A percentile compares a stretch with the other conserved stretches of the same genome.
Evolutionary conservation across 2,329 filamentous ascomycete genomes (phyloP).

Genomic region (Colletotrichum coccodes): DNA sequence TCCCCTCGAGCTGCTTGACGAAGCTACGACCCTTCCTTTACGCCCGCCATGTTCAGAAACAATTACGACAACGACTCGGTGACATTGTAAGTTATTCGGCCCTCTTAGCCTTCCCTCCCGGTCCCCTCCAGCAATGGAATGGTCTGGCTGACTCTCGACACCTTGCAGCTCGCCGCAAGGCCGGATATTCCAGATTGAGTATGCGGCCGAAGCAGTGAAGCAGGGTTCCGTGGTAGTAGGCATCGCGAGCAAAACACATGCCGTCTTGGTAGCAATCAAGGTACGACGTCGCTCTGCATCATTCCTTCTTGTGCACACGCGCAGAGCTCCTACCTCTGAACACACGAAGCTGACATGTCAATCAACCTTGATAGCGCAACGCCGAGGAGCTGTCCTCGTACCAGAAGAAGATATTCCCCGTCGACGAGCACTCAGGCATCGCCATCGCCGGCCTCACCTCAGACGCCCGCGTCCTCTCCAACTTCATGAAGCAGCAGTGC

Average conservation of each 20-base stretch:
- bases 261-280: constrained; percentile 96
- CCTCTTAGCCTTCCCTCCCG: constrained; percentile 20
- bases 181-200: constrained; percentile 99
- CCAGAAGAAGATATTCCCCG: constrained; percentile 98
- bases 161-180: constrained; percentile 89
- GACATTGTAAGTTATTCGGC: constrained; percentile 81
- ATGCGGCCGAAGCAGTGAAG: constrained; percentile 98
- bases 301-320: not conserved
- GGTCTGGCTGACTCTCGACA: not conserved
- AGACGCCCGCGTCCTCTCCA: constrained; percentile 97
- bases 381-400: constrained; percentile 99
- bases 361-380: constrained; percentile 75
- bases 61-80: constrained; percentile 99
- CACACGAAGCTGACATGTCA: constrained; percentile 4
- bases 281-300: constrained; percentile 56
- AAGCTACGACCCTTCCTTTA: constrained; percentile 30
- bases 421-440: constrained; percentile 95
- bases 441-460: constrained; percentile 97
- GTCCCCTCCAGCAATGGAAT: not conserved
- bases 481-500: constrained; percentile 99
- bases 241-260: constrained; percentile 97
- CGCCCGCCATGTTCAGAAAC: constrained; percentile 88
- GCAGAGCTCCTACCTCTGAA: not conserved
- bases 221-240: constrained; percentile 98
- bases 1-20: constrained; percentile 18